Percentiles rank a stretch among this genome's conserved stretches.
Evolutionary conservation across 805 yeast genomes (phyloP).

Genomic region (Candida endomychidarum): DNA sequence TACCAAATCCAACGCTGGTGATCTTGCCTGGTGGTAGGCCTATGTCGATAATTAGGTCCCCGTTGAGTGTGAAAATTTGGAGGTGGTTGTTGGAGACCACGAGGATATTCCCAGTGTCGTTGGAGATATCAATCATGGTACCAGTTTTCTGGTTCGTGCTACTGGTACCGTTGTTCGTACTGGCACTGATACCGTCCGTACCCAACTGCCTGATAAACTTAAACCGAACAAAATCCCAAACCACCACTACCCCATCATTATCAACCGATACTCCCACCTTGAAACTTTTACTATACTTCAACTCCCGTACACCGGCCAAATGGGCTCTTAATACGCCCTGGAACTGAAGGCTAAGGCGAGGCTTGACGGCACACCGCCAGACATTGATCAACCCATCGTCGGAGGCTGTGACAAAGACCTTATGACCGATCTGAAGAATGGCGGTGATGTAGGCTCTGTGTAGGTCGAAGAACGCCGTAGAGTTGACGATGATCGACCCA

Average conservation of each 20-base stretch:
- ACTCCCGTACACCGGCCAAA: conserved; percentile 40
- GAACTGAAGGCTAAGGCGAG: conserved; percentile 33
- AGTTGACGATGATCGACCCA: conserved; percentile 43
- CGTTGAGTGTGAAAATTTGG: conserved; percentile 53
- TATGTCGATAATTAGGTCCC: conserved; percentile 37
- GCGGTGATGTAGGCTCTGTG: conserved; percentile 39
- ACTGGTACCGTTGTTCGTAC: too few relatives aligned
- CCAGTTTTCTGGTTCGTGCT: conserved; percentile 15
- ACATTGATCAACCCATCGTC: conserved; percentile 60
- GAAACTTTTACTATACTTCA: conserved; percentile 52
- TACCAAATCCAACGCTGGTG: conserved; percentile 29
- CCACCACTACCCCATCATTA: conserved; percentile 48
- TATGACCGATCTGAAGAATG: conserved; percentile 42
- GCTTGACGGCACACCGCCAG: conserved; percentile 47
- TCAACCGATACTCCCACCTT: conserved; percentile 58
- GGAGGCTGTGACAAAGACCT: conserved; percentile 49
- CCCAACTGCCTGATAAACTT: conserved; percentile 49
- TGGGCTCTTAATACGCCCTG: conserved; percentile 60
- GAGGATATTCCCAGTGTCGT: conserved; percentile 55
- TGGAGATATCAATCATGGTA: conserved; percentile 46
- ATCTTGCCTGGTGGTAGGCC: conserved; percentile 17
- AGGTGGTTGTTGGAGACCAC: conserved; percentile 28
- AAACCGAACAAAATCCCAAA: conserved; percentile 65
- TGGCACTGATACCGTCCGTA: too few relatives aligned
- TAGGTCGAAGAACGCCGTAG: conserved; percentile 41